Evolutionary conservation across 2,329 filamentous ascomycete species (phyloP), one percentile per base, ranked within the genome.

Genomic region (Coniochaeta ligniaria): DNA sequence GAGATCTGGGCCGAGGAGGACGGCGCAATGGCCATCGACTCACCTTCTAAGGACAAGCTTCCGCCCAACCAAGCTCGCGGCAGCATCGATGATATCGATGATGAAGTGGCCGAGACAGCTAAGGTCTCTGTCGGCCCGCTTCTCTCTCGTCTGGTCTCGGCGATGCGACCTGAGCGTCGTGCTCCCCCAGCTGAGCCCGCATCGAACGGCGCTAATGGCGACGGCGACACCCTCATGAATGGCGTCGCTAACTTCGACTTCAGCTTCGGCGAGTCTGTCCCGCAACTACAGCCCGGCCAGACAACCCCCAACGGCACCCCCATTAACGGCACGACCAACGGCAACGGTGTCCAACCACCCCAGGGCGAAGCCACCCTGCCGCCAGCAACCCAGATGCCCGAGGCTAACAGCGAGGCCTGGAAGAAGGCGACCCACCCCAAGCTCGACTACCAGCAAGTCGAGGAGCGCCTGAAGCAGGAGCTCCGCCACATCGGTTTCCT

Each of bases 1-100:
- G 93, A 98, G 62, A 81, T 94, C 11, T 99, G 95, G 95, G 89
- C 92, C 0, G 92, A 96, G 66, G 95, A 99, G 72, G 95, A 99
- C 69, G 92, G 91, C 11, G 80, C 84, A 56, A 89, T 92, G 79
- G 82, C 87, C 41, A 78, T 93, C 8, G 91, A 96, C 70, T 81
- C 83, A 5, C 80, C 83, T 38, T 79, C 83, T 1, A 79, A 82
- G 45, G 87, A 92, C 60, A 87, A 85, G 65, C 80, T 91, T 7
- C 83, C 91, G 0, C 81, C 89, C 1, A 96, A 97, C 70, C 89
- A 95, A 67, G 82, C 93, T 1, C 87, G 93, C 43, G 94, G 95
- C 24, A 90, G 78, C 64, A 92, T 96, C 60, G 94, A 98, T 43
- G 85, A 91, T 64, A 86, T 99, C 78, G 88, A 87, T 59, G 95